Evolutionary conservation across 2,329 filamentous ascomycete species (phyloP), one percentile per base, ranked within the genome.

Genomic region (Neofusicoccum umdonicola): DNA sequence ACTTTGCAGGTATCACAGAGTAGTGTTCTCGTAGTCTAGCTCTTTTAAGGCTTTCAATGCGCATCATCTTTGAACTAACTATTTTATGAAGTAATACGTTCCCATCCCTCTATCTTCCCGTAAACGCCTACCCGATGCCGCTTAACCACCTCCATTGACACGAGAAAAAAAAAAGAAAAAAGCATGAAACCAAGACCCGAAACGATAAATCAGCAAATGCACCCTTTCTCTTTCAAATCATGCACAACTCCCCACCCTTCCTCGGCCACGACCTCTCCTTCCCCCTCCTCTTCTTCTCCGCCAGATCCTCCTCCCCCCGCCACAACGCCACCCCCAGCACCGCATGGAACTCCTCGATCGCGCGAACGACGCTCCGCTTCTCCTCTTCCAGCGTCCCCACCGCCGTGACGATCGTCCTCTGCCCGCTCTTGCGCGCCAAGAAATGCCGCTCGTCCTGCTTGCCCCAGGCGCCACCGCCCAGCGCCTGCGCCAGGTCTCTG

Each of bases 401-500:
- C 2, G 42, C 56, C 42, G 19, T 27, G n/a, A 22, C 31, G 12
- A 60, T 19, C 4, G 27, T 8, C 31, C 31, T 47, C 42, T 41
- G 37, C 11, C 56, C 56, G 31, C 78, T 77, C 17, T 83, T 71
- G 39, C 79, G 74, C 22, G 78, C 77, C 37, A 86, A 79, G 69
- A 79, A 84, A 66, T 85, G 81, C 58, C 64, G 35, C 1, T 65
- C 69, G 1, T 47, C 22, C 15, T 58, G 47, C 13, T 63, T 63
- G 31, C 79, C 78, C 84, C 84, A 87, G 39, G 79, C 81, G 0
- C 74, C 74, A 27, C 70, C 72, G 4, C 41, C 31, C 17, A 86
- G 68, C 45, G 79, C 78, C 0, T 78, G 71, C 41, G 77, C 71
- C 3, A 87, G 69, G 31, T 83, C 80, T 39, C 77, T 77, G 2